Conservation (phyloP, 139 green algal species). For the Chlorella sorokiniana region DNA sequence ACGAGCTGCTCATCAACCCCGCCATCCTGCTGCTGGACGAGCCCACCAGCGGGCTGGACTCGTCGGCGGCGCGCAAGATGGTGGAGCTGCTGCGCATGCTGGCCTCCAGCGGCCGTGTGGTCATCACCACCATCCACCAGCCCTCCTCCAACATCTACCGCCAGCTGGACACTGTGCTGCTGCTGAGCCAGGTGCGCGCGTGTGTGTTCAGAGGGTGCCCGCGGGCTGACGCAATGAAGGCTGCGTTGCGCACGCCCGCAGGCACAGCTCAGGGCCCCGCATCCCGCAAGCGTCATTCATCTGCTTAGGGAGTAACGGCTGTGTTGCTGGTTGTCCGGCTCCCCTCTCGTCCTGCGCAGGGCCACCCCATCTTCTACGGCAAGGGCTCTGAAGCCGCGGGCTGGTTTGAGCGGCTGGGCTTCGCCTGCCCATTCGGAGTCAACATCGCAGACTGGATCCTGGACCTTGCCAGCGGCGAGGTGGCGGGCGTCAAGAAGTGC, state of each 20-base stretch:
- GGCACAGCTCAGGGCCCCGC: no score
- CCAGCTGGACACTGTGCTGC: constrained; percentile 77
- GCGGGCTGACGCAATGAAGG: no score
- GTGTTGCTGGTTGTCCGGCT: background rate
- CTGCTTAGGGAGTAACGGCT: no score
- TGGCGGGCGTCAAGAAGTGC: constrained; percentile 20
- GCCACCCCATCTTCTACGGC: constrained; percentile 87
- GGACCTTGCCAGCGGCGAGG: constrained; percentile 75
- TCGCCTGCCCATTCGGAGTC: constrained; percentile 69
- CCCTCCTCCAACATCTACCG: constrained; percentile 83
- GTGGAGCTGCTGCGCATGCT: constrained; percentile 76
- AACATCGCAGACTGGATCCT: constrained; percentile 88
- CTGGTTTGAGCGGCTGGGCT: constrained; percentile 70
- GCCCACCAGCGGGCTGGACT: constrained; percentile 83
- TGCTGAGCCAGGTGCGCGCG: constrained; percentile 49
- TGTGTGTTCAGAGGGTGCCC: background rate
- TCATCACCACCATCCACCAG: constrained; percentile 86
- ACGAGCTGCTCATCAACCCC: constrained; percentile 95
- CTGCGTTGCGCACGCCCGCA: no score
- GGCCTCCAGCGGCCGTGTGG: constrained; percentile 70
- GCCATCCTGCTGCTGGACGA: constrained; percentile 86
- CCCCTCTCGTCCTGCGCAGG: constrained; percentile 33
- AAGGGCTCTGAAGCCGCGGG: constrained; percentile 49
- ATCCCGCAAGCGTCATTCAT: no score
- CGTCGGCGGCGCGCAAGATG: constrained; percentile 88